Base-by-base conservation (phyloP, 257 asterid genomes). In the Asclepias syriaca region DNA sequence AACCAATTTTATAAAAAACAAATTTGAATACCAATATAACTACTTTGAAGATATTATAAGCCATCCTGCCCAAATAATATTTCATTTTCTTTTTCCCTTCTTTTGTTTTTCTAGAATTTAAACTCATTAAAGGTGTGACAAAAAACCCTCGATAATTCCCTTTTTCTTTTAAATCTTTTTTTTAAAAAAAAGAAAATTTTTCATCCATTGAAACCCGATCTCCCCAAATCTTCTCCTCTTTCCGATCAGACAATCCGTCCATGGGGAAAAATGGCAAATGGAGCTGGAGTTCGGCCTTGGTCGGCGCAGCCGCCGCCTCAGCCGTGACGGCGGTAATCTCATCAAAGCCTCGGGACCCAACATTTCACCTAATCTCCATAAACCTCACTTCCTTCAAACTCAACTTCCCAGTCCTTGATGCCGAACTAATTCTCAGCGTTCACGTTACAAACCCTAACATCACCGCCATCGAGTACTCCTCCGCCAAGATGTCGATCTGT, bases 371-470 rank as follows among this genome's bases (percentile, higher is more conserved):
- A 22, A 81, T 92, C 84, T 91, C 97, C 75, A 87, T 95, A 78
- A 92, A 89, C 56, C 87, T 92, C 10, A 90, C 95, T 57, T 90
- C 99, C 66, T 83, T 95, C 86, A 84, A 88, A 76, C 87, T 89
- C 80, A 89, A 87, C 59, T 93, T 93, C 92, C 98, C 98, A 0
- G 73, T 80, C 53, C 80, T 94, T 8, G 99, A 94, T 85, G 89
- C 95, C 32, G 96, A 94, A 54, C 50, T 85, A 6, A 81, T 78
- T 84, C 89, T 94, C 39, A 94, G 91, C 75, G 95, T 94, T 77
- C 99, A 94, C 90, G 97, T 94, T 74, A 84, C 92, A 75, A 94
- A 94, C 87, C 99, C 99, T 55, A 94, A 94, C 86, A 77, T 82
- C 45, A 93, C 77, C 22, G 87, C 95, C 46, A 82, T 94, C 78